Evolutionary conservation across 345 rosid species (phyloP), one percentile per base, ranked within the genome.

Genomic region (Dovyalis caffra): DNA sequence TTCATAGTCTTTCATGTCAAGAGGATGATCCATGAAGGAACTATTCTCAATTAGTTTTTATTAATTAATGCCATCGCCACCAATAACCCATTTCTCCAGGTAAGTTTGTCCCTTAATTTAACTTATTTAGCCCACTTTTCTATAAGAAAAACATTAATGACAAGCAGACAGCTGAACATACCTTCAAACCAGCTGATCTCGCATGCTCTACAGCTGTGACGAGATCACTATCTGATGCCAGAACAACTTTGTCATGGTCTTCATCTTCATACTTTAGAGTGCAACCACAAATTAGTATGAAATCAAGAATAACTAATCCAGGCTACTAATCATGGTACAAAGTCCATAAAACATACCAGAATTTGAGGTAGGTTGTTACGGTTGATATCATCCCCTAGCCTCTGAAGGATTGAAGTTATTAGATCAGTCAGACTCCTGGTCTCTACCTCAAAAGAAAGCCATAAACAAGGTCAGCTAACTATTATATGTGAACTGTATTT

Each of bases 201-300:
- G 97, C 99, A 82, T 96, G 98, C 40, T 96, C 97, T 66, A 96
- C 91, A 16, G 99, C 99, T 29, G 91, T 90, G 49, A 73, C 70
- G 75, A 96, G 97, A 77, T 96, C 99, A 71, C 82, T 78, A 63
- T 96, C 98, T 51, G 97, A 89, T 72, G 91, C 91, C 79, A 96
- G 81, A 74, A 93, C 88, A 74, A 92, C 97, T 88, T 92, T 92
- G 83, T 96, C 99, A 25, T 74, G 91, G 81, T 96, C 99, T 75
- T 92, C 99, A 60, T 96, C 99, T 85, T 96, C 99, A 76, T 96
- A 96, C 99, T 96, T 74, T 62, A 78, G 23, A 77, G 34, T 40
- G 58, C 11, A 15, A 64, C 58, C 71, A 78, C 67, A 38, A 64
- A 71, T 66, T 66, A 83, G 80, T 43, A 77, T 10, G 64, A 34